Percentiles rank a stretch among this genome's conserved stretches.
Evolutionary conservation across 352 stramenopile species (phyloP).

Genomic region (Halophytophthora batemanensis): DNA sequence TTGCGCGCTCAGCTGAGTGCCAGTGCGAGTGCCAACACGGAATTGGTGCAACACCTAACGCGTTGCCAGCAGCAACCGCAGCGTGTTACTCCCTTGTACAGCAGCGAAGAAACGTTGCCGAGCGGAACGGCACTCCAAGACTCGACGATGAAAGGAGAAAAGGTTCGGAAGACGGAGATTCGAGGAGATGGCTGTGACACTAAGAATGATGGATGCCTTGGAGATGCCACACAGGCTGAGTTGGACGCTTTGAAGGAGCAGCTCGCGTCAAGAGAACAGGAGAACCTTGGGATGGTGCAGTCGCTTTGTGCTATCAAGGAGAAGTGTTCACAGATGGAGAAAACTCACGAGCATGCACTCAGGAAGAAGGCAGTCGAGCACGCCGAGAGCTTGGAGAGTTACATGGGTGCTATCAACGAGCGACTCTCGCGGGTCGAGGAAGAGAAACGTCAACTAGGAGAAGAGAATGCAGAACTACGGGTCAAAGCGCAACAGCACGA

Average conservation of each 20-base stretch:
- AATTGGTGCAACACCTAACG: constrained; percentile 8
- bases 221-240: background rate
- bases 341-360: constrained; percentile 13
- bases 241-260: constrained; percentile 18
- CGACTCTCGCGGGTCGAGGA: constrained; percentile 28
- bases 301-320: constrained; percentile 40
- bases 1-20: constrained; percentile 21
- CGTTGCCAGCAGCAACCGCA: constrained; percentile 6
- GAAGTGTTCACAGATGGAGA: constrained; percentile 26
- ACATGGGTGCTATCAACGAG: constrained; percentile 30
- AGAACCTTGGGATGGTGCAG: constrained; percentile 43
- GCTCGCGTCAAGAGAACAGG: constrained; percentile 32
- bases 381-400: constrained; percentile 23
- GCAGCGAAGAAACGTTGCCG: background rate
- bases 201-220: background rate
- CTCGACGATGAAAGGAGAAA: background rate
- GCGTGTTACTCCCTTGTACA: constrained; percentile 3
- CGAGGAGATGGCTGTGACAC: too few relatives aligned
- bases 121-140: background rate
- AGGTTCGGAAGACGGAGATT: background rate
- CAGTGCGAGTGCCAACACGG: constrained; percentile 15
- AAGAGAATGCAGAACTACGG: constrained; percentile 18
- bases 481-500: constrained; percentile 20
- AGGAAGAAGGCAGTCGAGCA: constrained; percentile 23
- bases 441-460: constrained; percentile 19